phyloP scores from a whole-genome alignment of 495 filamentous ascomycete genomes.

The Penicillium angulare region DNA sequence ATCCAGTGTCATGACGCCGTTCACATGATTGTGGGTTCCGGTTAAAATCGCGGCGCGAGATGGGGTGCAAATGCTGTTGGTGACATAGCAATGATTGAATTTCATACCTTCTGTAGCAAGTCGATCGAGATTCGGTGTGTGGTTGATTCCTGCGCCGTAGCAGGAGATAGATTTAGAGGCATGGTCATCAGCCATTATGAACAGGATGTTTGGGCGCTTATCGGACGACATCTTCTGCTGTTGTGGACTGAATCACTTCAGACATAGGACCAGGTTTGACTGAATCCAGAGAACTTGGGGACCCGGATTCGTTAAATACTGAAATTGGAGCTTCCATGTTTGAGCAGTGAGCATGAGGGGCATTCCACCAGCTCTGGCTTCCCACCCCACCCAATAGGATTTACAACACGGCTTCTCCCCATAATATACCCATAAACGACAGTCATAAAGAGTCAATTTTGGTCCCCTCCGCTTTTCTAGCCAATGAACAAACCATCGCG shows the following conservation, averaged over 20 bases:
- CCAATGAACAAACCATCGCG: too few species aligned
- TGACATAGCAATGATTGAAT: constrained; percentile 50
- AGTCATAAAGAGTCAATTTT: too few species aligned
- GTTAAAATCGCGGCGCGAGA: constrained; percentile 42
- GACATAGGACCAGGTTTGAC: not conserved
- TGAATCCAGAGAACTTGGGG: not conserved
- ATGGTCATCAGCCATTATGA: constrained; percentile 51
- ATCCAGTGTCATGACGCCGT: constrained; percentile 41
- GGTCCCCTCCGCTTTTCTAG: too few species aligned
- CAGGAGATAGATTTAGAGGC: constrained; percentile 41
- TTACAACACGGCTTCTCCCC: too few species aligned
- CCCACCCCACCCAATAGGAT: too few species aligned
- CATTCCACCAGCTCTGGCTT: too few species aligned
- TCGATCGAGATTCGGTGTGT: constrained; percentile 43
- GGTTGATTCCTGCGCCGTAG: constrained; percentile 43
- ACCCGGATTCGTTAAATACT: too few species aligned
- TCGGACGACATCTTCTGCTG: too few species aligned
- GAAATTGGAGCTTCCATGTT: too few species aligned
- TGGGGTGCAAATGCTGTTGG: constrained; percentile 46
- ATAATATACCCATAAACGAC: too few species aligned
- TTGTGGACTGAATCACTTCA: too few species aligned
- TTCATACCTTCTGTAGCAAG: constrained; percentile 42
- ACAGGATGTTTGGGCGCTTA: constrained; percentile 39
- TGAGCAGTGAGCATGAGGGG: too few species aligned
- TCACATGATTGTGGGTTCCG: constrained; percentile 46